These are phyloP conservation scores for Botryosphaeria dothidea DNA, from an alignment of 2,329 filamentous ascomycete species.

Conservation along the genomic window DNA sequence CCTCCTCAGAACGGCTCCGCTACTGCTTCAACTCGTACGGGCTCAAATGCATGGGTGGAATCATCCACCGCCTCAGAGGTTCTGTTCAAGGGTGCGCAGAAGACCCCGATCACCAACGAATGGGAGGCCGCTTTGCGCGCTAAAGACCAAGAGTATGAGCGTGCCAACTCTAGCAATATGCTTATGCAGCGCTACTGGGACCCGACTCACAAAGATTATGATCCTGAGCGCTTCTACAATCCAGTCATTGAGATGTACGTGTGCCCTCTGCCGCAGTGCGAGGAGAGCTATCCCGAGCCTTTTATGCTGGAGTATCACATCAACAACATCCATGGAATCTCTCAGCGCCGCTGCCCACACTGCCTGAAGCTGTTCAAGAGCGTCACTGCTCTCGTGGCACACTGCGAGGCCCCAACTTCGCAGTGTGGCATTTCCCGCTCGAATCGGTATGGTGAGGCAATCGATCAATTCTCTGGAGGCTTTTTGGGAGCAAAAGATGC, in stretches of 20 bases:
- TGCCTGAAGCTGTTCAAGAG: slow-evolving; percentile 45
- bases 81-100: slow-evolving; percentile 39
- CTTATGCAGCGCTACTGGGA: slow-evolving; percentile 48
- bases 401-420: slow-evolving; percentile 39
- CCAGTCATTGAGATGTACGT: slow-evolving; percentile 47
- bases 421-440: slow-evolving; percentile 38
- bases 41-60: neutral
- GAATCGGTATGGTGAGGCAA: slow-evolving; percentile 34
- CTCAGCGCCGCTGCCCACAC: slow-evolving; percentile 38
- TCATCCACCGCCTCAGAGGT: neutral
- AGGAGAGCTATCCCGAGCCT: slow-evolving; percentile 37
- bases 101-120: slow-evolving; percentile 29
- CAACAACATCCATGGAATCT: slow-evolving; percentile 35
- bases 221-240: slow-evolving; percentile 50
- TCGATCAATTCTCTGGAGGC: slow-evolving; percentile 45
- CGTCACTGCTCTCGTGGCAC: slow-evolving; percentile 38
- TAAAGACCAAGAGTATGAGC: slow-evolving; percentile 30
- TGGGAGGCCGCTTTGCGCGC: slow-evolving; percentile 31
- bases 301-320: slow-evolving; percentile 38
- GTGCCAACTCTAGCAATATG: slow-evolving; percentile 38
- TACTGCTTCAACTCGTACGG: neutral
- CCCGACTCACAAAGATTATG: slow-evolving; percentile 51
- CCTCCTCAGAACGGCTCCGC: neutral
- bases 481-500: slow-evolving; percentile 38
- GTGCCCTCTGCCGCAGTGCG: slow-evolving; percentile 58